Evolutionary conservation across 768 basidiomycete genomes (phyloP).

Genomic region (Russula sp.): DNA sequence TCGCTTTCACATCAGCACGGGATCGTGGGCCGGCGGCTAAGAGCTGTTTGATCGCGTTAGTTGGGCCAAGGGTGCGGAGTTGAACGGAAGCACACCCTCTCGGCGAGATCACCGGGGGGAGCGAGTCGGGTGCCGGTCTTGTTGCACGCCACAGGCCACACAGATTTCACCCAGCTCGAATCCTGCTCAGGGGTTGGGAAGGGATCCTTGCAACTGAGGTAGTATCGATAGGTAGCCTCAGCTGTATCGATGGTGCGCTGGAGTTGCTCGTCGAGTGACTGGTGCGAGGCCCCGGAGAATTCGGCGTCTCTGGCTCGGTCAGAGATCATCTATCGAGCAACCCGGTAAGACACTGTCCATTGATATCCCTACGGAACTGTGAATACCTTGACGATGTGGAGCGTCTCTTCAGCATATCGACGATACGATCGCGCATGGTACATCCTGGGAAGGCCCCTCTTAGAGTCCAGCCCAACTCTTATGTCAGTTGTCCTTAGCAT

Average conservation of each 20-base stretch:
- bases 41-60: neutral
- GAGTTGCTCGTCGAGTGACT: neutral
- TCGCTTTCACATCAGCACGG: neutral
- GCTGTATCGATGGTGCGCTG: neutral
- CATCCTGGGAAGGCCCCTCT: neutral
- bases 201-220: too few species aligned
- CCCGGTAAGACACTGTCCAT: neutral
- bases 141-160: too few species aligned
- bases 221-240: too few species aligned
- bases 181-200: too few species aligned
- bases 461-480: neutral
- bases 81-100: too few species aligned
- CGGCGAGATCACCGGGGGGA: too few species aligned
- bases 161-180: too few species aligned
- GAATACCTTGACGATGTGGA: conserved; percentile 2
- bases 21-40: neutral
- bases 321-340: neutral
- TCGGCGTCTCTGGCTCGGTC: conserved; percentile 4
- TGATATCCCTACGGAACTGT: neutral
- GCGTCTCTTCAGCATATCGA: conserved; percentile 7
- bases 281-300: neutral
- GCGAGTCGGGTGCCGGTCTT: too few species aligned
- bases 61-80: too few species aligned
- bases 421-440: conserved; percentile 1
- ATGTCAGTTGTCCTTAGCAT: neutral